Evolutionary conservation across 371 early-diverging fungal species (phyloP), one percentile per base, ranked within the genome.

Genomic region (Rhizopus microsporus): DNA sequence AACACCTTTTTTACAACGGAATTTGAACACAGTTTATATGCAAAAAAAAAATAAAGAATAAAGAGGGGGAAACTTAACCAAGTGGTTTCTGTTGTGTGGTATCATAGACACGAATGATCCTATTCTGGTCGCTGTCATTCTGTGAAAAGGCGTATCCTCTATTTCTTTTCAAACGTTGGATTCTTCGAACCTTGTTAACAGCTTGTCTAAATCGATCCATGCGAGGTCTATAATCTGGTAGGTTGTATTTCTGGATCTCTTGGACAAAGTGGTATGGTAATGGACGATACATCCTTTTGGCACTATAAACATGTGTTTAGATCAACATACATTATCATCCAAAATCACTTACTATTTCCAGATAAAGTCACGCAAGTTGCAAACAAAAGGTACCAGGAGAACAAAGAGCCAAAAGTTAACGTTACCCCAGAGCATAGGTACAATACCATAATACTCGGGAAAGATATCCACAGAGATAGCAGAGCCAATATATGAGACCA

Each of bases 71-170:
- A 6, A 9, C 4, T 74, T 69, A 86, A 35, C 92, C 92, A 38
- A 63, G 72, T 29, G 96, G 95, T 78, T 95, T 95, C 60, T 85
- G 80, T 50, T 86, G 68, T 5, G 96, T 96, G 46, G 97, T 96
- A 73, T 96, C 96, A 78, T 96, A 96, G 40, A 92, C 88, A 39
- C 96, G 84, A 56, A 97, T 93, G 39, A 97, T 69, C 57, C 91
- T 84, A n/a, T 93, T 91, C 71, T 95, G 95, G 17, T 95, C 97
- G 54, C 86, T 83, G 65, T 96, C 97, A 71, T 86, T 93, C 69
- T 96, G 96, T 48, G 95, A 93, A 67, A 97, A 96, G 5, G 96
- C 96, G 72, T 88, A 97, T 15, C 96, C 96, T 15, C 97, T 85
- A 61, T 82, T 93, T 33, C 93, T 82, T 66, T 92, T 93, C 29